Evolutionary conservation across 345 rosid species (phyloP).

Genomic region (Kandelia obovata): DNA sequence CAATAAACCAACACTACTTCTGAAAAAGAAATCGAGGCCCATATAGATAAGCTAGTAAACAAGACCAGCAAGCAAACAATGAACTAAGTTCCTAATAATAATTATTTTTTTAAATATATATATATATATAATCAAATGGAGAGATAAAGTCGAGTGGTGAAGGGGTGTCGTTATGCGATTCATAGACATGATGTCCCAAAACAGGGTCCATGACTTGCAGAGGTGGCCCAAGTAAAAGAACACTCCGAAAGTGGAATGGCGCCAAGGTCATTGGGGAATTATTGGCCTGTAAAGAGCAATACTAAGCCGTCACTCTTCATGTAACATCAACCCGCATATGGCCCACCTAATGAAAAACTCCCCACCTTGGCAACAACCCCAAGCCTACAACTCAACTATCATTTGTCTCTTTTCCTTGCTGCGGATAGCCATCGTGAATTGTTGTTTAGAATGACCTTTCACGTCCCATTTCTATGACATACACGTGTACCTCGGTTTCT

Average conservation of each 20-base stretch:
- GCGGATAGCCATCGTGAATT: slow-evolving; percentile 9
- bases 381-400: slow-evolving; percentile 27
- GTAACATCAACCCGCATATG: slow-evolving; percentile 20
- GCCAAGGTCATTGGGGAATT: slow-evolving; percentile 15
- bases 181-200: slow-evolving; percentile 1
- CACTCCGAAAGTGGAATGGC: neutral
- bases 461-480: slow-evolving; percentile 27
- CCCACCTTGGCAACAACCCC: slow-evolving; percentile 35
- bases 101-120: too few species aligned
- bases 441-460: slow-evolving; percentile 8
- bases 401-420: slow-evolving; percentile 22
- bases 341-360: slow-evolving; percentile 19
- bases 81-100: too few species aligned
- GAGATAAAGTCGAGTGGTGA: too few species aligned
- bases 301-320: slow-evolving; percentile 56
- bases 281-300: slow-evolving; percentile 40
- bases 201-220: slow-evolving; percentile 20
- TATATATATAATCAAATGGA: too few species aligned
- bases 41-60: too few species aligned
- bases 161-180: neutral
- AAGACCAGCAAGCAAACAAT: too few species aligned
- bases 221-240: slow-evolving; percentile 17
- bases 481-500: slow-evolving; percentile 18
- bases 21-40: too few species aligned
- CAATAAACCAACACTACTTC: too few species aligned